Evolutionary conservation across 768 basidiomycete species (phyloP), one percentile per base, ranked within the genome.

Genomic region (Termitomyces sp.): DNA sequence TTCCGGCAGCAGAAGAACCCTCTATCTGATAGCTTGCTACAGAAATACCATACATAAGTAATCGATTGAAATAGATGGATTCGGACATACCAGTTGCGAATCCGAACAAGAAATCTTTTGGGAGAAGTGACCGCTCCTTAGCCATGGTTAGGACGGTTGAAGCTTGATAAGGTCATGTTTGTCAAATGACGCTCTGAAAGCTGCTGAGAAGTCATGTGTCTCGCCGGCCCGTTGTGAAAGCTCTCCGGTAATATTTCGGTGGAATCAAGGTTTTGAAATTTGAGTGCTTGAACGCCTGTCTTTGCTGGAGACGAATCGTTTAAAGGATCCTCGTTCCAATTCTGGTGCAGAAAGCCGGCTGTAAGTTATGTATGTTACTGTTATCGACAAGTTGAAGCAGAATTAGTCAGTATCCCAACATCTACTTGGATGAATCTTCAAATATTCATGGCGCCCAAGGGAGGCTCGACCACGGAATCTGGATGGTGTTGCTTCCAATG

Each of bases 11-110:
- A 20, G 81, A 75, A 0, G 86, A 84, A 7, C 87, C 88, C 71
- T 90, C 89, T 46, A 87, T 86, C 72, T 90, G 88, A 66, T 87
- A 89, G 58, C 81, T 76, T 18, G 86, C 90, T 76, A 69, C 27
- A 34, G 36, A 42, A 41, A 18, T 24, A n/a, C 10, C 9, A 27
- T 31, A 20, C 29, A 34, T 24, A 20, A n/a, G n/a, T 34, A 34
- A n/a, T n/a, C 20, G 5, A 24, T 34, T 12, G 4, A 22, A 22
- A 46, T 36, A 55, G 10, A 39, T 41, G 32, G 20, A 29, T 22
- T 37, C 48, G 42, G 31, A 12, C 7, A 1, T 51, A 72, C 73
- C 73, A 22, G 73, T 74, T 5, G 72, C 71, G 49, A 67, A 72
- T 2, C 73, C 73, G 49, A 68, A 73, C 26, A 72, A 59, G 60